Base-by-base conservation (phyloP, 2,329 filamentous ascomycete species). In the Clonostachys chloroleuca region DNA sequence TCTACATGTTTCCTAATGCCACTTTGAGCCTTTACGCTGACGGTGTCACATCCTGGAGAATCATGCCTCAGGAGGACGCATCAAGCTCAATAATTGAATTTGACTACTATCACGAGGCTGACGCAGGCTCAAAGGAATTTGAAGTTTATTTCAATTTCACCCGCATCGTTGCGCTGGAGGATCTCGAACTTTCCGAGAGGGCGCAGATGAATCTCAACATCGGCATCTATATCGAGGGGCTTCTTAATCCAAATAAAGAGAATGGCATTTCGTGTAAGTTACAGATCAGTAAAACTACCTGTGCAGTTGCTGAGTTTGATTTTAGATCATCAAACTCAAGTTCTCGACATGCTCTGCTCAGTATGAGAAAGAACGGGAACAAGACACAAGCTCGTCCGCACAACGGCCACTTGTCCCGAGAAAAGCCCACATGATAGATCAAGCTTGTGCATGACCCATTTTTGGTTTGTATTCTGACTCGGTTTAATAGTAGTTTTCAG, bases 21-120 rank as follows among this genome's bases (percentile, higher is more conserved):
- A 80, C 75, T 0, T 54, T 80, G 42, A 80, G 80, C 47, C 72
- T 81, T 37, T 81, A 81, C 47, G 78, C 75, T 2, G 78, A 78
- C 1, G 78, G 78, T 5, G 79, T 81, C 75, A 73, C 72, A 12
- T 75, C 69, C 6, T 81, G 80, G 60, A 71, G 78, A 2, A 75
- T 78, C 2, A 76, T 75, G 51, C 78, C 78, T 1, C 74, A 70
- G 1, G 59, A 67, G 1, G 66, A 75, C 20, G 75, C 77, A 0
- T 66, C 69, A 1, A 62, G 75, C 16, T 74, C 73, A 1, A 64
- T 74, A 13, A 80, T 80, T 77, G 76, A 80, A 53, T 39, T 39
- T 14, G 36, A 14, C 10, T 39, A 39, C 9, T 39, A 39, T 12
- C 36, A 39, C 17, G 14, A 18, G 36, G 12, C 12, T 8, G 14